These are phyloP conservation scores for Trichocladium uniseriatum DNA, from an alignment of 495 filamentous ascomycete species.

Conservation along the genomic window DNA sequence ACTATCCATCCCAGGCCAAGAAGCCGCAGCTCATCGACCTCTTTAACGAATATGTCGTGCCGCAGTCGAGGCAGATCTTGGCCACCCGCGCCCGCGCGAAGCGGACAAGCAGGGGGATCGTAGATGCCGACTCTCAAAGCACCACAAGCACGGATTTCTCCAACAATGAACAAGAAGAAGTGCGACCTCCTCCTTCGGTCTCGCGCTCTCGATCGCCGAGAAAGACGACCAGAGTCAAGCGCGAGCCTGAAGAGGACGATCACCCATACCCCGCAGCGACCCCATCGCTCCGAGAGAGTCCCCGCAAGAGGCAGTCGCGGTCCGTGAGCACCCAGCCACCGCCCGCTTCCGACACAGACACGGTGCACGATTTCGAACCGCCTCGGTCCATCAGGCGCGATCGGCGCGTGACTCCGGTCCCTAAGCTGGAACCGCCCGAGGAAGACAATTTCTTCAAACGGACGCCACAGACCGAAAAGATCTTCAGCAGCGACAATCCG, in stretches of 20 bases:
- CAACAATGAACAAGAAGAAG: conserved; percentile 37
- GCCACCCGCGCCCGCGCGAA: conserved; percentile 64
- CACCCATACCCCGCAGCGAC: conserved; percentile 21
- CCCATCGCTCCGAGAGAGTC: conserved; percentile 32
- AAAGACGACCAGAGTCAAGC: conserved; percentile 39
- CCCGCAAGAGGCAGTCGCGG: conserved; percentile 44
- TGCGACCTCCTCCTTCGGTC: conserved; percentile 34
- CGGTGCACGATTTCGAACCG: conserved; percentile 33
- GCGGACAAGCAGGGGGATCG: conserved; percentile 75
- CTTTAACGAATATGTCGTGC: conserved; percentile 69
- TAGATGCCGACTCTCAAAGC: conserved; percentile 54
- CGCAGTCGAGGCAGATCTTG: conserved; percentile 66
- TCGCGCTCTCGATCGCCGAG: conserved; percentile 38
- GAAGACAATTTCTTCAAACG: conserved; percentile 35
- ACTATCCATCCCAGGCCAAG: conserved; percentile 73
- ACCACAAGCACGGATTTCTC: conserved; percentile 32
- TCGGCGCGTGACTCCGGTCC: conserved; percentile 31
- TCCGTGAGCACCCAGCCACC: conserved; percentile 37
- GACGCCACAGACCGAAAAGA: conserved; percentile 42
- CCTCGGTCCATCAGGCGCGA: conserved; percentile 18
- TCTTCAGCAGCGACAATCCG: conserved; percentile 84
- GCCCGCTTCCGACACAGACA: conserved; percentile 41
- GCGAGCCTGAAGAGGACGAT: conserved; percentile 38
- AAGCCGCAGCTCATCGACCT: conserved; percentile 79
- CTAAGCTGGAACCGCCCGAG: conserved; percentile 36